Evolutionary conservation across 352 stramenopile species (phyloP).

Genomic region (Pythium scleroteichum): DNA sequence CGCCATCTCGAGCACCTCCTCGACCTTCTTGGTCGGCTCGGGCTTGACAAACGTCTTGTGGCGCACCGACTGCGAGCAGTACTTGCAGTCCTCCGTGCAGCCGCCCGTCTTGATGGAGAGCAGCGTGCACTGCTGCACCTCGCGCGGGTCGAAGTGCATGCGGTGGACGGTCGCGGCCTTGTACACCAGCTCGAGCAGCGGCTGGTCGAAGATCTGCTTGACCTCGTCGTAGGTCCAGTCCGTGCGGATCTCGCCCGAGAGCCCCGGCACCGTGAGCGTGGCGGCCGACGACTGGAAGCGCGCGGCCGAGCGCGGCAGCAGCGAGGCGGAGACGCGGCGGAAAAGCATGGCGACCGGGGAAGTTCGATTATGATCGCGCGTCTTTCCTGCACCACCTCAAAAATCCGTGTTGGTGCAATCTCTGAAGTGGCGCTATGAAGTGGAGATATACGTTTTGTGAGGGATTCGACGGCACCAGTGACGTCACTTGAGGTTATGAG

Average conservation of each 20-base stretch:
- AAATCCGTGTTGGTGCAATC: conserved; percentile 30
- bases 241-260: conserved; percentile 66
- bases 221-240: conserved; percentile 97
- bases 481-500: conserved; percentile 28
- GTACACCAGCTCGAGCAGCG: conserved; percentile 97
- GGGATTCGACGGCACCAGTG: conserved; percentile 23
- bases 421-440: conserved; percentile 32
- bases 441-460: conserved; percentile 21
- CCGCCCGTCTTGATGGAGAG: conserved; percentile 98
- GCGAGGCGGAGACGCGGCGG: conserved; percentile 38
- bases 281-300: conserved; percentile 40
- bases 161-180: conserved; percentile 95
- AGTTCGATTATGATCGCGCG: conserved; percentile 25
- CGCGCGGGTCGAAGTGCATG: conserved; percentile 96
- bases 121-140: conserved; percentile 98
- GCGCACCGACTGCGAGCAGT: conserved; percentile 95
- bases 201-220: conserved; percentile 92
- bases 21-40: conserved; percentile 95
- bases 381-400: conserved; percentile 14
- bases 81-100: conserved; percentile 93
- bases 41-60: conserved; percentile 99
- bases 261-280: conserved; percentile 63
- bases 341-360: conserved; percentile 37
- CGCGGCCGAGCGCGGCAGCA: conserved; percentile 21
- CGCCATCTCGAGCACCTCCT: conserved; percentile 96